Evolutionary conservation across 768 basidiomycete species (phyloP).

Genomic region (Astraeus odoratus): DNA sequence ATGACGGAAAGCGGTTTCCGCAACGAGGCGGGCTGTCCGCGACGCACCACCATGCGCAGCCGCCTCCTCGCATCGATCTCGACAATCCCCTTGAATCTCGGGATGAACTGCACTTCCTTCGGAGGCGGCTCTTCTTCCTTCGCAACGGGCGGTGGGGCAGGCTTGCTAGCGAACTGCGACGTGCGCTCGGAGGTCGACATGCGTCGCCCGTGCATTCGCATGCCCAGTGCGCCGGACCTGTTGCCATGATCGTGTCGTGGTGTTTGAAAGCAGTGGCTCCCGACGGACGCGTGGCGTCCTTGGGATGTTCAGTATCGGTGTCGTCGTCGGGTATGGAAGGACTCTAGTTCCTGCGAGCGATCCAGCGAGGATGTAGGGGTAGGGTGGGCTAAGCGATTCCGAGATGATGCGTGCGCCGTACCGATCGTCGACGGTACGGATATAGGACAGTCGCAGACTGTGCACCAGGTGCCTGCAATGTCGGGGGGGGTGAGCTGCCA

Average conservation of each 20-base stretch:
- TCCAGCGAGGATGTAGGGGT: constrained; percentile 77
- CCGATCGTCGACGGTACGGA: constrained; percentile 78
- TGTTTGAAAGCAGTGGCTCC: constrained; percentile 61
- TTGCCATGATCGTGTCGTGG: constrained; percentile 82
- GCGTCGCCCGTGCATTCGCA: constrained; percentile 67
- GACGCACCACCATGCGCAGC: constrained; percentile 58
- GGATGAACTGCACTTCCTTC: constrained; percentile 57
- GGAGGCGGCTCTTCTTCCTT: too few relatives aligned
- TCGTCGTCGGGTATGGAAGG: constrained; percentile 74
- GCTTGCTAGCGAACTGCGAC: constrained; percentile 19
- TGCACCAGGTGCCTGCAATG: constrained; percentile 80
- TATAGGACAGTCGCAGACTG: constrained; percentile 73
- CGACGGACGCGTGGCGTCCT: constrained; percentile 29
- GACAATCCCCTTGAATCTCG: constrained; percentile 76
- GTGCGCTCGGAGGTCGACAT: constrained; percentile 45
- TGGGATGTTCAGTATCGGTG: constrained; percentile 36
- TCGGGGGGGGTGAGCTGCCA: neutral
- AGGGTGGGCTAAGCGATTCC: constrained; percentile 63
- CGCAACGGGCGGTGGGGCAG: constrained; percentile 2
- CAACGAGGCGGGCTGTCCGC: constrained; percentile 28
- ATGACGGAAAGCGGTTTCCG: constrained; percentile 18
- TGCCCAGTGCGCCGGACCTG: constrained; percentile 63
- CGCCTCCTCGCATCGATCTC: constrained; percentile 77
- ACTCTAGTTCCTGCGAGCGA: constrained; percentile 73
- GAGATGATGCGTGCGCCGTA: constrained; percentile 79